Base-by-base conservation (phyloP, 75 land plant genomes). In the Chamaecyparis obtusa region DNA sequence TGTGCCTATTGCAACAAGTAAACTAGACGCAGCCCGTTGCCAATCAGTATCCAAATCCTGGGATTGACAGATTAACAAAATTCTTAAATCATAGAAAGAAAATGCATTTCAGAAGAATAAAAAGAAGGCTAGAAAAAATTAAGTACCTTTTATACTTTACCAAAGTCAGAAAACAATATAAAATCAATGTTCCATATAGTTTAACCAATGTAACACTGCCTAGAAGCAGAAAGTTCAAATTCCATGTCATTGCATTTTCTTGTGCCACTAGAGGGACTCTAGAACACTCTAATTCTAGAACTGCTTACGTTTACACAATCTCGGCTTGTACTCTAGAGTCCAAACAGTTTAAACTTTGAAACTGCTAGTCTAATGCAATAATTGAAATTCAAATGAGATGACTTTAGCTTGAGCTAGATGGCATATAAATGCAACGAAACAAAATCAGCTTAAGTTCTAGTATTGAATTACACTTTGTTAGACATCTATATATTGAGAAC, bases 1-100 rank as follows among this genome's bases (percentile, higher is more conserved):
- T 76, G 94, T 91, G 30, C 97, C 98, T 41, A 98, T 92, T 74
- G 99, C 92, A 88, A 98, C 99, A 89, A 98, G 94, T 44, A 98
- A 88, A 57, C 92, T 86, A 43, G 99, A 91, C 67, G 99, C 99
- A 88, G 99, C 93, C 60, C 92, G 93, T 90, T 96, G 94, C 99
- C 99, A 98, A 76, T 95, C 95, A 80, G 94, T 81, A 89, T 92
- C 88, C 35, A 93, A 43, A 54, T 98, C 99, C 99, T 98, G 88
- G 37, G 80, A 86, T 64, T 76, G 80, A 87, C 19, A 49, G 84
- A 85, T 24, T n/a, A 35, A 24, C 15, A 86, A 74, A n/a, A 21
- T 57, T 81, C 39, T 84, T 30, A 54, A 33, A 84, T 10, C 7
- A 15, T 84, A 55, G 21, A 33, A 84, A 46, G 2, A 30, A 56